Conservation (phyloP, 495 filamentous ascomycete genomes). For the Glonium stellatum region DNA sequence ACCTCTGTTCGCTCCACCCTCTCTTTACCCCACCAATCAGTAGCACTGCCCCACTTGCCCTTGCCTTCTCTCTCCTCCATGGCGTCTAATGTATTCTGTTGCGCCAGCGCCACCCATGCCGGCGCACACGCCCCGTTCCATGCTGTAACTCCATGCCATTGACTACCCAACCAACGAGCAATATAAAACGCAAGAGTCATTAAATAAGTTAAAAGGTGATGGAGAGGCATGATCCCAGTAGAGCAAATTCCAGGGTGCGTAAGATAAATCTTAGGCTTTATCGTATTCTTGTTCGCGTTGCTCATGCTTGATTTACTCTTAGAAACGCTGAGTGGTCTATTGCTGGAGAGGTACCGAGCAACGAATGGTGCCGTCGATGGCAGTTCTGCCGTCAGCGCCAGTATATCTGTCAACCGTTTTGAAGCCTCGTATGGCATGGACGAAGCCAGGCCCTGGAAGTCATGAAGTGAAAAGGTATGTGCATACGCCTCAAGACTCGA, state of each 20-base stretch:
- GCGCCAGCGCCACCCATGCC: slow-evolving; percentile 68
- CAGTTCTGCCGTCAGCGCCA: slow-evolving; percentile 66
- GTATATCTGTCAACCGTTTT: slow-evolving; percentile 78
- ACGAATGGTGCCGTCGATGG: slow-evolving; percentile 55
- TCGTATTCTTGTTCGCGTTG: neutral
- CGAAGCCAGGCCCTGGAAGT: slow-evolving; percentile 67
- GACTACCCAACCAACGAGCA: slow-evolving; percentile 34
- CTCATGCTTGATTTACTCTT: slow-evolving; percentile 26
- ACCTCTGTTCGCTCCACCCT: slow-evolving; percentile 65
- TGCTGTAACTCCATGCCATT: slow-evolving; percentile 49
- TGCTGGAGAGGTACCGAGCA: slow-evolving; percentile 43
- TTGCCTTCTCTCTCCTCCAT: slow-evolving; percentile 49
- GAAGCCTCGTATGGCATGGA: slow-evolving; percentile 67
- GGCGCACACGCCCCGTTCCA: slow-evolving; percentile 74
- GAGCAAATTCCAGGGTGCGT: slow-evolving; percentile 82
- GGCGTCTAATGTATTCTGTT: slow-evolving; percentile 58
- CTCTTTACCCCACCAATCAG: slow-evolving; percentile 50
- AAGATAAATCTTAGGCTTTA: slow-evolving; percentile 58
- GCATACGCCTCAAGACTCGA: slow-evolving; percentile 65
- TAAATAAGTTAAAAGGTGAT: slow-evolving; percentile 54
- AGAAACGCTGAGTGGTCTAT: slow-evolving; percentile 16
- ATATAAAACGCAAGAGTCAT: slow-evolving; percentile 50
- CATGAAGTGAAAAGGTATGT: slow-evolving; percentile 51
- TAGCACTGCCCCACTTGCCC: slow-evolving; percentile 79
- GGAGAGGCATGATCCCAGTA: slow-evolving; percentile 69